A percentile compares a stretch with the other conserved stretches of the same genome.
Conservation (phyloP, 2,329 filamentous ascomycete species). For the Westerdykella aurantiaca region DNA sequence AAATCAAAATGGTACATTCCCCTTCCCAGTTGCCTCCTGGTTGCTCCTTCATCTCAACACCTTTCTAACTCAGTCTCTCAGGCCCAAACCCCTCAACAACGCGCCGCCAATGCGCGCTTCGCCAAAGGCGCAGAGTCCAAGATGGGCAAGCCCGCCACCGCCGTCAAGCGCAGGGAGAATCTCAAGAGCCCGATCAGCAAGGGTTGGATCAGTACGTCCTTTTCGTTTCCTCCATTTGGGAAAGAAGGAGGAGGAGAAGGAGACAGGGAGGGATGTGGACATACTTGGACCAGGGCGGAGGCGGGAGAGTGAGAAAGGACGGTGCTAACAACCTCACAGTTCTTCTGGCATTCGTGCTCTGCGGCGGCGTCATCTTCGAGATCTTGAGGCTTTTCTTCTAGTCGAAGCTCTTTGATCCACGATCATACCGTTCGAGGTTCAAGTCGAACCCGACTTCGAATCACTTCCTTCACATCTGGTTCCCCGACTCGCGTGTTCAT, state of each 20-base stretch:
- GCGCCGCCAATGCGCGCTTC: slow-evolving; percentile 74
- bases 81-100: slow-evolving; percentile 81
- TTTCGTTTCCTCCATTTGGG: background rate
- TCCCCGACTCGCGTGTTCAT: too few relatives aligned
- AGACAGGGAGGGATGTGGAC: background rate
- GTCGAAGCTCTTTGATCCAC: background rate
- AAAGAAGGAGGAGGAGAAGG: background rate
- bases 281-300: background rate
- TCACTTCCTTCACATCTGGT: too few relatives aligned
- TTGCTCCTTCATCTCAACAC: too few relatives aligned
- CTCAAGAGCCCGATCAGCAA: slow-evolving; percentile 51
- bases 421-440: too few relatives aligned
- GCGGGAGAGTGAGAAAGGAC: background rate
- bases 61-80: slow-evolving; percentile 29
- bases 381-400: slow-evolving; percentile 46
- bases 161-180: slow-evolving; percentile 49
- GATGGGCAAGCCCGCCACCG: slow-evolving; percentile 59
- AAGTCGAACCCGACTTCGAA: too few relatives aligned
- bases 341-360: slow-evolving; percentile 57
- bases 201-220: slow-evolving; percentile 55
- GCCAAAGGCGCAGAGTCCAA: slow-evolving; percentile 65
- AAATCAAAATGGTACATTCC: slow-evolving; percentile 1
- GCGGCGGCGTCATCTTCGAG: slow-evolving; percentile 56
- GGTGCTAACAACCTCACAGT: slow-evolving; percentile 35
- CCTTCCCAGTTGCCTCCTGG: too few relatives aligned